Percentiles rank a stretch among this genome's conserved stretches.
phyloP scores from a whole-genome alignment of 768 basidiomycete genomes.

The Panaeolus cyanescens region DNA sequence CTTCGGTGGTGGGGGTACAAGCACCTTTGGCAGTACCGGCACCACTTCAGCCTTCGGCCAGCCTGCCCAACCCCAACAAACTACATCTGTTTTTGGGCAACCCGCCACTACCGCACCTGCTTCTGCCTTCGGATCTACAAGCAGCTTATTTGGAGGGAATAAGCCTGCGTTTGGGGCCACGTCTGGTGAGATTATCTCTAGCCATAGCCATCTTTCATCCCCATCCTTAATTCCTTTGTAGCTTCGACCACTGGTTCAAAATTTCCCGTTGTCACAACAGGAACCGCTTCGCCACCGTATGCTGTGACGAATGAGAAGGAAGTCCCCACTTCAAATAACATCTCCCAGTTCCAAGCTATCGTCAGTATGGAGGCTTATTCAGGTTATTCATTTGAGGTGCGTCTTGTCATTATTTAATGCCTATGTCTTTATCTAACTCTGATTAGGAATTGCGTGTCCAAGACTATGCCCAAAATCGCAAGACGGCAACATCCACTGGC shows the following conservation, averaged over 20 bases:
- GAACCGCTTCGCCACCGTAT: slow-evolving; percentile 70
- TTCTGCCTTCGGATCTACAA: slow-evolving; percentile 35
- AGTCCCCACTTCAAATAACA: slow-evolving; percentile 26
- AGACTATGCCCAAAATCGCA: slow-evolving; percentile 76
- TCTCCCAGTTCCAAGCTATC: slow-evolving; percentile 80
- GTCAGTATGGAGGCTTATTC: slow-evolving; percentile 78
- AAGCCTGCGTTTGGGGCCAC: slow-evolving; percentile 46
- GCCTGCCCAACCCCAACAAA: slow-evolving; percentile 23
- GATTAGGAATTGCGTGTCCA: slow-evolving; percentile 71
- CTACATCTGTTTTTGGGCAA: slow-evolving; percentile 44
- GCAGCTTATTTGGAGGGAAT: slow-evolving; percentile 25
- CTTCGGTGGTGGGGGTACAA: slow-evolving; percentile 63
- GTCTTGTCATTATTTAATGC: slow-evolving; percentile 16
- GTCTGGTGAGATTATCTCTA: slow-evolving; percentile 5
- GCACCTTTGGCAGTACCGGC: slow-evolving; percentile 50
- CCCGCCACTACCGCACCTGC: slow-evolving; percentile 32
- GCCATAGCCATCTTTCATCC: neutral
- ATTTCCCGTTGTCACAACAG: slow-evolving; percentile 61
- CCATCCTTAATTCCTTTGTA: neutral
- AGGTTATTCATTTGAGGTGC: slow-evolving; percentile 77
- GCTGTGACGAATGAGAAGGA: slow-evolving; percentile 68
- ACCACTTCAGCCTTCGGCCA: slow-evolving; percentile 44
- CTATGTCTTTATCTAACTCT: slow-evolving; percentile 9
- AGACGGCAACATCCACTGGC: slow-evolving; percentile 54
- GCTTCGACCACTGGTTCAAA: slow-evolving; percentile 14